These are phyloP conservation scores for Oidiodendron maius DNA, from an alignment of 495 filamentous ascomycete species.

Conservation along the genomic window DNA sequence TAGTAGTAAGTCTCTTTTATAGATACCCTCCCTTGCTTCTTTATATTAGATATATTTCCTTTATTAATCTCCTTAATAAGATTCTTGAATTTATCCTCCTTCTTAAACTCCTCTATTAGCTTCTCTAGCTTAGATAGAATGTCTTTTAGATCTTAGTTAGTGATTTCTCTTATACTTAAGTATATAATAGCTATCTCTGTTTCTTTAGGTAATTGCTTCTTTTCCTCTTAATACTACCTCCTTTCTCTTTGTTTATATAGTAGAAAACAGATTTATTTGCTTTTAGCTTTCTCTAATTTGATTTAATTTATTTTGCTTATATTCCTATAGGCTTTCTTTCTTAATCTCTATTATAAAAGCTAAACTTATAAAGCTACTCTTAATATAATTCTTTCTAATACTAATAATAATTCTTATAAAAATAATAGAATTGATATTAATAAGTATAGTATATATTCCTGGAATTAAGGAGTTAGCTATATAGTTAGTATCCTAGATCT, in stretches of 20 bases:
- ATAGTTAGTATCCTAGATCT: not conserved
- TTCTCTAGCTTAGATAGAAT: not conserved
- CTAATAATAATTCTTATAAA: not conserved
- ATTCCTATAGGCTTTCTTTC: not conserved
- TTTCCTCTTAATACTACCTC: not conserved
- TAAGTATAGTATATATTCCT: not conserved
- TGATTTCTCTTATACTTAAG: constrained; percentile 1
- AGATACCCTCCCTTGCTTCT: not conserved
- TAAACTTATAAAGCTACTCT: not conserved
- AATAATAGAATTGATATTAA: not conserved
- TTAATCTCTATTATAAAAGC: not conserved
- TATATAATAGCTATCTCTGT: not conserved
- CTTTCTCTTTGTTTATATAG: not conserved
- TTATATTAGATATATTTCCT: constrained; percentile 4
- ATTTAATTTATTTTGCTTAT: not conserved
- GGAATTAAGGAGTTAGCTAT: not conserved
- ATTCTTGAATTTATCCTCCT: constrained; percentile 6
- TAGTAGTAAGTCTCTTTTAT: constrained; percentile 9
- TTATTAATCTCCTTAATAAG: constrained; percentile 5
- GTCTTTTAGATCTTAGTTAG: constrained; percentile 2
- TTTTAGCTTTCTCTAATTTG: not conserved
- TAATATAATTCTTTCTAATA: not conserved
- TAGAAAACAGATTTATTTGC: not conserved
- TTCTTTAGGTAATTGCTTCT: not conserved
- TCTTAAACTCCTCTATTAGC: constrained; percentile 1